Percentiles rank a stretch among this genome's conserved stretches.
Evolutionary conservation across 306 rosid genomes (phyloP).

Genomic region (Mucuna pruriens): DNA sequence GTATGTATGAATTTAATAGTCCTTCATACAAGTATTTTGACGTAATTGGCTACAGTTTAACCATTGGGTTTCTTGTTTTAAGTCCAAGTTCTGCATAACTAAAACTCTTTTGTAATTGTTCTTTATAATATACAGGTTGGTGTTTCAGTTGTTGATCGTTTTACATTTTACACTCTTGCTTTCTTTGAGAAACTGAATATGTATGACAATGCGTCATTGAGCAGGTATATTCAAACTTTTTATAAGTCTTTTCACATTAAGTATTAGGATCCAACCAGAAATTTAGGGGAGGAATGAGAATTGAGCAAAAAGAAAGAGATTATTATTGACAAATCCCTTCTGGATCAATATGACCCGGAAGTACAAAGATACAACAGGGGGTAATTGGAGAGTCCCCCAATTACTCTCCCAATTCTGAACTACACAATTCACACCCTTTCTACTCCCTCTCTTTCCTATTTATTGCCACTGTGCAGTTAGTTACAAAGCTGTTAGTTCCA

Average conservation of each 20-base stretch:
- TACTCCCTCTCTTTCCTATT: no score
- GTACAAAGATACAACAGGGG: no score
- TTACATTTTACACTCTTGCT: conserved; percentile 89
- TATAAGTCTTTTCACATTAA: background rate
- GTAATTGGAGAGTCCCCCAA: no score
- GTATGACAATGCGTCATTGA: conserved; percentile 91
- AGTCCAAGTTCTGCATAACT: background rate
- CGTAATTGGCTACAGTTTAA: conserved; percentile 26
- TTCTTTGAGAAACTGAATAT: conserved; percentile 93
- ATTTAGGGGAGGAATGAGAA: no score
- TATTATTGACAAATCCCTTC: no score
- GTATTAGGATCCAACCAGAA: no score
- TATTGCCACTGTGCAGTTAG: no score
- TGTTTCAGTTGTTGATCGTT: conserved; percentile 96
- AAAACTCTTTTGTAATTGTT: conserved; percentile 26
- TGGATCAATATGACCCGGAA: no score
- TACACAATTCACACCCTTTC: no score
- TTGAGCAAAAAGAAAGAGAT: no score
- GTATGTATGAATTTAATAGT: conserved; percentile 56
- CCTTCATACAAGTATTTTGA: background rate
- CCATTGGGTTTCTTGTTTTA: background rate
- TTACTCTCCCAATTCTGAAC: no score
- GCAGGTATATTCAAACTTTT: conserved; percentile 57
- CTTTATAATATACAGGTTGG: conserved; percentile 68
- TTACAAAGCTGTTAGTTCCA: no score